Conservation (phyloP, 1,284 basidiomycete genomes). For the Austroboletus rostrupii region DNA sequence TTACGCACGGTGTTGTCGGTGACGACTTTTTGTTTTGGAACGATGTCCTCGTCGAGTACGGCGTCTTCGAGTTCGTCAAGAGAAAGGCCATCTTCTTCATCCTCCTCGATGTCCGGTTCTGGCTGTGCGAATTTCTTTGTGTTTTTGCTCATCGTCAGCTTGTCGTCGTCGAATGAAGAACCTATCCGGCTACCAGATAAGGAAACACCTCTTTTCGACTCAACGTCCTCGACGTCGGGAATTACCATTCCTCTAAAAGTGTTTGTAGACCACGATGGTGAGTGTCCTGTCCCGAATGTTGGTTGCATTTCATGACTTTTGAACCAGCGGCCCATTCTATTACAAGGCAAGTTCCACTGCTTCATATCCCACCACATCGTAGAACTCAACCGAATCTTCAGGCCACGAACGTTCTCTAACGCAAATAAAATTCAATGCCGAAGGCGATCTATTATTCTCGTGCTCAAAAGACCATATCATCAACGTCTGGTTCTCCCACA, state of each 20-base stretch:
- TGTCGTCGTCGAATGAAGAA: not conserved
- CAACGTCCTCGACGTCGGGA: not conserved
- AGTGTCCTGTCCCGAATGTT: not conserved
- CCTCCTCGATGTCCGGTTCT: constrained; percentile 30
- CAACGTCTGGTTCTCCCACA: constrained; percentile 98
- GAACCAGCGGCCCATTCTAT: constrained; percentile 27
- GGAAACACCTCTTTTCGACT: constrained; percentile 24
- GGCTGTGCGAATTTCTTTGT: constrained; percentile 3
- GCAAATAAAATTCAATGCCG: constrained; percentile 94
- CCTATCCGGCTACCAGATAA: constrained; percentile 15
- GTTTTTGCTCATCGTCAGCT: constrained; percentile 14
- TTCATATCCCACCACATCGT: not conserved
- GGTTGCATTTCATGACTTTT: not conserved
- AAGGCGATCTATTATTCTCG: constrained; percentile 95
- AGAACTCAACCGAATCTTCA: constrained; percentile 28
- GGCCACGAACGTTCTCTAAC: constrained; percentile 98
- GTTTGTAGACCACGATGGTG: constrained; percentile 15
- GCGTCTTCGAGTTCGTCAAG: constrained; percentile 63
- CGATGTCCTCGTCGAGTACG: constrained; percentile 71
- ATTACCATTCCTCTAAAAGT: not conserved
- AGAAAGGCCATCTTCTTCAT: constrained; percentile 48
- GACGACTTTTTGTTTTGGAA: constrained; percentile 78
- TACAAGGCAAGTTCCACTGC: constrained; percentile 25
- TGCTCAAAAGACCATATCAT: constrained; percentile 94
- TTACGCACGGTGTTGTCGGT: constrained; percentile 73